phyloP scores from a whole-genome alignment of 2,329 filamentous ascomycete species.

The Pyrenophora teres region DNA sequence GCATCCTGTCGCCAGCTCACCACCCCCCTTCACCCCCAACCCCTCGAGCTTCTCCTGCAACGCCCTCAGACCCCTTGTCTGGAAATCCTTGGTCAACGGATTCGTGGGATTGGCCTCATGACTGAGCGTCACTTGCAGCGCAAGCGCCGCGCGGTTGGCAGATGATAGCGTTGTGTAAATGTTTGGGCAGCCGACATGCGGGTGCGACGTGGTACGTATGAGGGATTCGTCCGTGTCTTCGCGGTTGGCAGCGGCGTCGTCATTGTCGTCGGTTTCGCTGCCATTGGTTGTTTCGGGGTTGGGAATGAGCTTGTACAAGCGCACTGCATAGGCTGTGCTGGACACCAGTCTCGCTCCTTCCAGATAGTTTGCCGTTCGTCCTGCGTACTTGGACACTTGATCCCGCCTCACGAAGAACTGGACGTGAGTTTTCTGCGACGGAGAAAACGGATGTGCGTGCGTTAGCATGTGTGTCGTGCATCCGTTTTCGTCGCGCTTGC shows the following conservation, averaged over 20 bases:
- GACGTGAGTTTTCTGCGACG: slow-evolving; percentile 8
- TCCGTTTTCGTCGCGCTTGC: slow-evolving; percentile 15
- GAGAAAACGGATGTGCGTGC: slow-evolving; percentile 13
- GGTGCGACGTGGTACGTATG: slow-evolving; percentile 12
- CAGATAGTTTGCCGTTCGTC: slow-evolving; percentile 2
- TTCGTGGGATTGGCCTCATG: slow-evolving; percentile 18
- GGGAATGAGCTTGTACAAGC: slow-evolving; percentile 24
- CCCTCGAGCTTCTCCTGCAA: slow-evolving; percentile 20
- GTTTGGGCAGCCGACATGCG: slow-evolving; percentile 17
- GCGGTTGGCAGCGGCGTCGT: neutral
- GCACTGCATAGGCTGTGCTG: slow-evolving; percentile 28
- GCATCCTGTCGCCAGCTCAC: slow-evolving; percentile 4
- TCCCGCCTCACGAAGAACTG: slow-evolving; percentile 28
- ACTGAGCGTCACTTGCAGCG: slow-evolving; percentile 33
- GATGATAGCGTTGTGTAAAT: slow-evolving; percentile 28
- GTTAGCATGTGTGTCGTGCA: slow-evolving; percentile 9
- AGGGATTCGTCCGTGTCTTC: too few species aligned
- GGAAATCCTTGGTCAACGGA: slow-evolving; percentile 17
- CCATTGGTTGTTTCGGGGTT: neutral
- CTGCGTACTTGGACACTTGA: slow-evolving; percentile 15
- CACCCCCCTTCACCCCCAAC: slow-evolving; percentile 7
- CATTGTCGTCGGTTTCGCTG: neutral
- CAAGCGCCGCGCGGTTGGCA: slow-evolving; percentile 34
- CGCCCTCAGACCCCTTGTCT: slow-evolving; percentile 14
- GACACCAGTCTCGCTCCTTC: slow-evolving; percentile 17